Evolutionary conservation across 2,329 filamentous ascomycete species (phyloP), one percentile per base, ranked within the genome.

Genomic region (Sphaerulina musiva): DNA sequence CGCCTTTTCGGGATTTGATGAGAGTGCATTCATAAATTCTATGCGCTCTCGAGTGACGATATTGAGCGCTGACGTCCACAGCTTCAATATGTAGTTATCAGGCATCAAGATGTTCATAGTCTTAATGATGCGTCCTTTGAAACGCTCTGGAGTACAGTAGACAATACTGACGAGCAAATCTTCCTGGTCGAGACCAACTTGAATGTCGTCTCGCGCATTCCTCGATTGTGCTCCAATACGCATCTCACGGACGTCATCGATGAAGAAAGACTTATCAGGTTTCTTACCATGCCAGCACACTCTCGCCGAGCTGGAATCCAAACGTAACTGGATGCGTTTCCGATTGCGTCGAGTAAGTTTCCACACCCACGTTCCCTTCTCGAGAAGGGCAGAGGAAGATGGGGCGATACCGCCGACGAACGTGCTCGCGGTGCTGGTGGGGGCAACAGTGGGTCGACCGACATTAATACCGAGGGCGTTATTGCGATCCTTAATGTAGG

Each of bases 161-260:
- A 95, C 81, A 61, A 98, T 89, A 29, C 91, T 95, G 66, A 97
- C 92, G 81, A 91, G 95, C 11, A 83, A 82, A 6, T 78, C 73
- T 64, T 91, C 86, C 39, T 83, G 80, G 5, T 81, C 75, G 48
- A 85, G 80, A 0, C 84, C 74, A 20, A 93, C 75, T 39, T 83
- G 82, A 66, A 87, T 88, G 69, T 96, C 91, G 64, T 92, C 84
- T 41, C 89, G 86, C 68, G 95, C 95, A 68, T 95, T 92, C 54
- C 87, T 83, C 14, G 92, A 89, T 68, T 97, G 89, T 10, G 81
- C 80, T 14, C 89, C 90, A 34, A 85, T 83, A 58, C 91, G 84
- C 46, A 97, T 90, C 66, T 95, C 90, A 66, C 88, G 86, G 65
- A 98, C 92, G 69, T 97, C 90, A 66, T 98, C 93, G 59, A 98